These are phyloP conservation scores for Oidiodendron maius DNA, from an alignment of 495 filamentous ascomycete species.

Conservation along the genomic window DNA sequence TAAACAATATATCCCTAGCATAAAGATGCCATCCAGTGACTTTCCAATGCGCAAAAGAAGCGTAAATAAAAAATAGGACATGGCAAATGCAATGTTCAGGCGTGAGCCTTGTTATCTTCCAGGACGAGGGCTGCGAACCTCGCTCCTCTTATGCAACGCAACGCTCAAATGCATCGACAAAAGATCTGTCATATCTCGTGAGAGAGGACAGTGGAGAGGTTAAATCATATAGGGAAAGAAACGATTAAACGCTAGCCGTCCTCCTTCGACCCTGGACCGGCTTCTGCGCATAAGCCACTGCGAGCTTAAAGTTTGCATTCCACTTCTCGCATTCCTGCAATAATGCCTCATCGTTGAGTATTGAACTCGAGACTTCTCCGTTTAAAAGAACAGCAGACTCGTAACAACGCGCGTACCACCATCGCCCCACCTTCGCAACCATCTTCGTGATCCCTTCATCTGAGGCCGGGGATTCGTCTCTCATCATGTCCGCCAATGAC, in stretches of 20 bases:
- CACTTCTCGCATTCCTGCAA: slow-evolving; percentile 80
- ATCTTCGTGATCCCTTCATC: slow-evolving; percentile 86
- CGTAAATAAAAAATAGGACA: neutral
- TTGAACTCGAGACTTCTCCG: slow-evolving; percentile 47
- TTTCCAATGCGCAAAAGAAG: neutral
- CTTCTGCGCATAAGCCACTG: slow-evolving; percentile 89
- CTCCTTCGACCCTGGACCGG: slow-evolving; percentile 52
- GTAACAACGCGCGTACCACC: slow-evolving; percentile 95
- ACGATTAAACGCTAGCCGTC: slow-evolving; percentile 31
- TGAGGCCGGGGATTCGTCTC: slow-evolving; percentile 51
- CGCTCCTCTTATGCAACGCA: no score
- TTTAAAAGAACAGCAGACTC: slow-evolving; percentile 55
- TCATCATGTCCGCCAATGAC: slow-evolving; percentile 63
- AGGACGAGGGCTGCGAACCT: no score
- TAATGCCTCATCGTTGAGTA: slow-evolving; percentile 74
- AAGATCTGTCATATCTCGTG: no score
- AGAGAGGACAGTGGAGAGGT: no score
- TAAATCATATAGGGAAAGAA: no score
- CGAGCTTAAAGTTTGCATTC: slow-evolving; percentile 80
- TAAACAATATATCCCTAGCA: neutral
- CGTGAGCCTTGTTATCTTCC: neutral
- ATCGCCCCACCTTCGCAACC: slow-evolving; percentile 85
- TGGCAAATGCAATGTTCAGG: neutral
- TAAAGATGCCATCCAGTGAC: neutral
- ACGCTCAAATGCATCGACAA: no score